Evolutionary conservation across 2,329 filamentous ascomycete species (phyloP), one percentile per base, ranked within the genome.

Genomic region (Diaporthe destruens): DNA sequence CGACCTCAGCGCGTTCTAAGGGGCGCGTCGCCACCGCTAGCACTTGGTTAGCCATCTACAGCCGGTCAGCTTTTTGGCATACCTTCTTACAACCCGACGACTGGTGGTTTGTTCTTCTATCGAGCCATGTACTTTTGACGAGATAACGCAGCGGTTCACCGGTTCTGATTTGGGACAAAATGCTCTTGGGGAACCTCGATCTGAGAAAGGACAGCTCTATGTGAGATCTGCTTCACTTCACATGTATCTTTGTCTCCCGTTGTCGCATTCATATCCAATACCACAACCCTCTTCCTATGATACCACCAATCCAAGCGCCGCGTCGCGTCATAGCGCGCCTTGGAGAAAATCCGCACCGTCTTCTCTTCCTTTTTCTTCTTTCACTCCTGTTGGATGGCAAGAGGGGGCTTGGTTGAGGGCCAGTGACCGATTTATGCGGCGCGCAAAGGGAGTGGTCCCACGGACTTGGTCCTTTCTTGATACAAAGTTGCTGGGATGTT

Each of bases 1-100:
- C 71, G 68, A 74, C 71, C n/a, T 74, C 23, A 59, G 71, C 32
- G 68, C 18, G n/a, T 72, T 66, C 56, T 59, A 67, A 59, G 42
- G 14, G 18, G 53, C 36, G 44, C 25, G 36, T 9, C 36, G 34
- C 16, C 3, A 6, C 20, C 68, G 56, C 57, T 14, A 36, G 69
- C 39, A 57, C 61, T 18, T 65, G 53, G 29, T 16, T 49, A 53
- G 34, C 61, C 51, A 44, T 53, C 55, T 61, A 42, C 36, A 44
- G 32, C 34, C n/a, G 11, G 66, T 57, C 66, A 59, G 29, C 57
- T 6, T 57, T 68, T 44, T 63, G 14, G 25, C 44, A 61, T 70
- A 61, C 9, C 16, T 42, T 71, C 32, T 61, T 47, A 23, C 32
- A 68, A 20, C 63, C 63, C 49, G 55, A 63, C 23, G 71, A 47